Conservation (phyloP, 176 grass and related monocot genomes). For the Tillandsia fasciculata region DNA sequence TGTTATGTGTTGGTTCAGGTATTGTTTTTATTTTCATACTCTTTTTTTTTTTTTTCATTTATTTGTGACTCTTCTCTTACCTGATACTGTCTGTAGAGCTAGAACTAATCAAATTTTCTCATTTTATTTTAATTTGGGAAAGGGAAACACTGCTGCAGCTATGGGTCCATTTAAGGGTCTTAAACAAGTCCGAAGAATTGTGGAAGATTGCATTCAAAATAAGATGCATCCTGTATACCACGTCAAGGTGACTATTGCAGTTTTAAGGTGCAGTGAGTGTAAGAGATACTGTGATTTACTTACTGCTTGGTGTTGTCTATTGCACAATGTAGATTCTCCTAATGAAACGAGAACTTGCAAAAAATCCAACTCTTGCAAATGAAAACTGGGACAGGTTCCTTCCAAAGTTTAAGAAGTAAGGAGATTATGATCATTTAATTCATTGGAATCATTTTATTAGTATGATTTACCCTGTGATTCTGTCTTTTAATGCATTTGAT, state of each 20-base stretch:
- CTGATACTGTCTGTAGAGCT: not conserved
- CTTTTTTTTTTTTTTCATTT: not conserved
- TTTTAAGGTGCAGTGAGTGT: not conserved
- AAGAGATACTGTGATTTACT: not conserved
- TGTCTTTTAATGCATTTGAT: not conserved
- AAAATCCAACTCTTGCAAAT: constrained; percentile 73
- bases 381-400: constrained; percentile 98
- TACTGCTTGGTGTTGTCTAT: constrained; percentile 16
- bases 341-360: constrained; percentile 94
- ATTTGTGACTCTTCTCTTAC: not conserved
- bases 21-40: constrained; percentile 23
- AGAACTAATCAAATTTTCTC: not conserved
- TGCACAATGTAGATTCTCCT: constrained; percentile 54
- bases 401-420: constrained; percentile 94
- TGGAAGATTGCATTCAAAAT: constrained; percentile 90
- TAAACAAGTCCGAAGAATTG: constrained; percentile 77
- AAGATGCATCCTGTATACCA: constrained; percentile 90
- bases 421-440: constrained; percentile 17
- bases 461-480: not conserved
- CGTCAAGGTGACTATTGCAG: constrained; percentile 52
- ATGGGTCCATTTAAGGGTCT: constrained; percentile 89
- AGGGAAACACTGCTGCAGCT: constrained; percentile 85
- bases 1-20: constrained; percentile 98
- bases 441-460: not conserved
- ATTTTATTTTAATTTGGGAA: constrained; percentile 24